These are phyloP conservation scores for Pterula multifida DNA, from an alignment of 1,284 basidiomycete species.

Conservation along the genomic window DNA sequence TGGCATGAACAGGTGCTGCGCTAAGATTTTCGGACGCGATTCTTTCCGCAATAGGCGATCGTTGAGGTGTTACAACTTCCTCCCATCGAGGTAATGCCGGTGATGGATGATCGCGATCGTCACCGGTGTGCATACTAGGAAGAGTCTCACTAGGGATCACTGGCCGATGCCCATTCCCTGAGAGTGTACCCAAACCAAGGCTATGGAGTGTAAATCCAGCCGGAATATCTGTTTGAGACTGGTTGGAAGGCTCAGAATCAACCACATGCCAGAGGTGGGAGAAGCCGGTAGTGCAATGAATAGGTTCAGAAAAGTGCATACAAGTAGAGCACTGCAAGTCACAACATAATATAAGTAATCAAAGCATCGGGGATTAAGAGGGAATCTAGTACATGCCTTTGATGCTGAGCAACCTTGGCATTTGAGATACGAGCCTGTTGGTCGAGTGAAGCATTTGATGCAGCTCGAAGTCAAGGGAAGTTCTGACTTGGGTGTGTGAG, in stretches of 20 bases:
- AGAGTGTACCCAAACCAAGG: too few relatives aligned
- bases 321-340: background rate
- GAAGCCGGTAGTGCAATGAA: background rate
- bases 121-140: too few relatives aligned
- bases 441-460: background rate
- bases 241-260: background rate
- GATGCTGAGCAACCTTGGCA: background rate
- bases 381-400: background rate
- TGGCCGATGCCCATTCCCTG: too few relatives aligned
- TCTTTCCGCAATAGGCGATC: too few relatives aligned
- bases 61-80: too few relatives aligned
- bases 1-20: slow-evolving; percentile 21
- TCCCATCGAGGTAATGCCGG: too few relatives aligned
- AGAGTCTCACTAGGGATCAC: too few relatives aligned
- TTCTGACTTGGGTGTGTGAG: slow-evolving; percentile 1
- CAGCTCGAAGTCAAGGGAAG: background rate
- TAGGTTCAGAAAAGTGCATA: background rate
- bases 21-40: too few relatives aligned
- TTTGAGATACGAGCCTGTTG: background rate
- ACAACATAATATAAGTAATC: background rate
- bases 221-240: too few relatives aligned
- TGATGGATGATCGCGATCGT: too few relatives aligned
- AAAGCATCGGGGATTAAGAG: background rate
- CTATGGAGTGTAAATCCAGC: too few relatives aligned
- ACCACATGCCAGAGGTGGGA: background rate